Evolutionary conservation across 208 protist genomes (phyloP), one percentile per base, ranked within the genome.

Genomic region (Crithidia brevicula): DNA sequence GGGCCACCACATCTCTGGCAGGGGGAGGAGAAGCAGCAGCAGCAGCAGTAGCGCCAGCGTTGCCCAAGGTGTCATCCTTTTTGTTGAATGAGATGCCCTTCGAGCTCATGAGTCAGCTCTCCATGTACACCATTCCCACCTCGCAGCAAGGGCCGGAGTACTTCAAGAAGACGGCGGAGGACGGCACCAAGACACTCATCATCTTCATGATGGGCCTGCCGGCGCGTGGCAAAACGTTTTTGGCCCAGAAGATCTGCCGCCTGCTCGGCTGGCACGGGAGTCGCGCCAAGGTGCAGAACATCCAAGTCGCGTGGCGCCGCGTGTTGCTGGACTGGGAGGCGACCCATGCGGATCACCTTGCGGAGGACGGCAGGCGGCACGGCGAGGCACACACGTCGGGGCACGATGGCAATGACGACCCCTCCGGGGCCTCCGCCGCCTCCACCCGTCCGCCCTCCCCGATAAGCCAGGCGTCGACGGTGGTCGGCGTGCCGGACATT

Each of bases 201-300:
- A 89, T 96, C 51, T 77, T 95, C 60, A 96, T 95, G 92, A 86
- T 97, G 38, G 92, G 92, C 30, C 81, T 97, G 15, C 92, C 92
- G 25, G 92, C 89, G n/a, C 81, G 92, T 1, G 92, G 92, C 11
- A 97, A 97, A 54, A 97, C 92, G 3, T 97, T 95, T 69, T 58
- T 97, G 7, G 92, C 92, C 16, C 89, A 97, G 52, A 97, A 95
- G 63, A 88, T 97, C 16, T 93, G 89, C 61, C 78, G 92, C 8
- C 81, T 94, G 56, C 76, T 95, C 22, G 83, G 83, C 22, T 97
- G 92, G 92, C 87, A 94, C 47, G 89, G 89, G 18, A 79, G 36
- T 7, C 60, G 79, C 7, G 79, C 88, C 10, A 89, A 87, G 62
- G 83, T 93, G 42, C 73, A 88, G 45, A 96, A 94, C 75, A 74